Conservation (phyloP, 2,329 filamentous ascomycete species). For the Leptographium galeiforme region DNA sequence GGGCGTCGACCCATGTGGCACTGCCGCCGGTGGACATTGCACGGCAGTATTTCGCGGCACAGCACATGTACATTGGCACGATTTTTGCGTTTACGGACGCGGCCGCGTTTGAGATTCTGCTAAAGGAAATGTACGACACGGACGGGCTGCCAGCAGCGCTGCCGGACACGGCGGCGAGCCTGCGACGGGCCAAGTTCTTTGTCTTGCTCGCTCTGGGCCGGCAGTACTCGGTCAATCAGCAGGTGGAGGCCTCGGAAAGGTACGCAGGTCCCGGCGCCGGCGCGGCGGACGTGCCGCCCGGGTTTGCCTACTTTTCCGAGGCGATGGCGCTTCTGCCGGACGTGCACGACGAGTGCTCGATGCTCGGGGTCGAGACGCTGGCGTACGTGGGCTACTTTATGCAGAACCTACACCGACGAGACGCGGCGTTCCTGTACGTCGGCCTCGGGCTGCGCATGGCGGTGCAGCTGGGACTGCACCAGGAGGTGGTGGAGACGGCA, state of each 20-base stretch:
- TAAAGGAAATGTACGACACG: slow-evolving; percentile 26
- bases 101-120: slow-evolving; percentile 28
- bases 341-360: slow-evolving; percentile 39
- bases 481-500: slow-evolving; percentile 28
- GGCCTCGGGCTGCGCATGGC: slow-evolving; percentile 43
- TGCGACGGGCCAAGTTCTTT: slow-evolving; percentile 36
- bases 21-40: slow-evolving; percentile 37
- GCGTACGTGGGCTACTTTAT: slow-evolving; percentile 42
- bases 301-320: slow-evolving; percentile 40
- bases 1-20: slow-evolving; percentile 13
- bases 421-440: slow-evolving; percentile 41
- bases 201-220: slow-evolving; percentile 41
- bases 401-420: slow-evolving; percentile 41
- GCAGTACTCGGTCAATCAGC: slow-evolving; percentile 44
- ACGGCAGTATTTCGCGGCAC: slow-evolving; percentile 25
- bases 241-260: slow-evolving; percentile 28
- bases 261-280: neutral
- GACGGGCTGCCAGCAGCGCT: slow-evolving; percentile 24
- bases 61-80: slow-evolving; percentile 42
- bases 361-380: slow-evolving; percentile 40
- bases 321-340: slow-evolving; percentile 39
- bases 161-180: slow-evolving; percentile 30
- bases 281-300: slow-evolving; percentile 27
- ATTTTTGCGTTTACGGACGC: slow-evolving; percentile 41
- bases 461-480: slow-evolving; percentile 41